Conservation (phyloP, 2,329 filamentous ascomycete species). For the Neocatenulostroma microsporum region DNA sequence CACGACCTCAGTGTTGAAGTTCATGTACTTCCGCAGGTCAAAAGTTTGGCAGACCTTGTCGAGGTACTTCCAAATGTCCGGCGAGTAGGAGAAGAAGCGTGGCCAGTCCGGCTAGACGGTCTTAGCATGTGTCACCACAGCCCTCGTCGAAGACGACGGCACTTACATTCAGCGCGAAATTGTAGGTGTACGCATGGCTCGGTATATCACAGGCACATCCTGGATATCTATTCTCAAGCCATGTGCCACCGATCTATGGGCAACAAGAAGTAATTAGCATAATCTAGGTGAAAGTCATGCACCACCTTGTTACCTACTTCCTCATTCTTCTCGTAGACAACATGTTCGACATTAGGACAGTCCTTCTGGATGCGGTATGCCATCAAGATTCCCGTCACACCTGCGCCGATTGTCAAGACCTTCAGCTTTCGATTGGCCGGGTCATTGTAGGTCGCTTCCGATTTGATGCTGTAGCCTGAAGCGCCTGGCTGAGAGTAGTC, state of each 20-base stretch:
- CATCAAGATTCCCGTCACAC: slow-evolving; percentile 41
- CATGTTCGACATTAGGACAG: slow-evolving; percentile 39
- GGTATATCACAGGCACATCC: slow-evolving; percentile 41
- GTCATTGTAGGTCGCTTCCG: slow-evolving; percentile 33
- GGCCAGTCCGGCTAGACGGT: slow-evolving; percentile 8
- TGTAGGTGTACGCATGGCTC: slow-evolving; percentile 39
- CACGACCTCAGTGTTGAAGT: slow-evolving; percentile 42
- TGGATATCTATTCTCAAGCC: slow-evolving; percentile 27
- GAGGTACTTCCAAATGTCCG: slow-evolving; percentile 44
- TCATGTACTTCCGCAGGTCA: slow-evolving; percentile 46
- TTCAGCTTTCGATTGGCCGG: slow-evolving; percentile 38
- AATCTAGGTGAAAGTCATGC: too few relatives aligned
- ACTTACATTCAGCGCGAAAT: slow-evolving; percentile 36
- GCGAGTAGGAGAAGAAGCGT: slow-evolving; percentile 35
- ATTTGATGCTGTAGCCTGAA: slow-evolving; percentile 34
- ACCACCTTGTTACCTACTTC: too few relatives aligned
- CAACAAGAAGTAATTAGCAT: too few relatives aligned
- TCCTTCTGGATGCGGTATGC: slow-evolving; percentile 43
- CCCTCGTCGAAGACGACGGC: too few relatives aligned
- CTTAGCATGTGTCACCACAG: too few relatives aligned
- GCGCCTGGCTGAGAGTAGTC: slow-evolving; percentile 40
- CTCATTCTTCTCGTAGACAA: slow-evolving; percentile 43
- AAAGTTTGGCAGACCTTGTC: slow-evolving; percentile 43
- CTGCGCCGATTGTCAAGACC: slow-evolving; percentile 43
- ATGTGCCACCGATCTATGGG: slow-evolving; percentile 34